These are phyloP conservation scores for Candida alai DNA, from an alignment of 805 yeast genomes.

Conservation along the genomic window DNA sequence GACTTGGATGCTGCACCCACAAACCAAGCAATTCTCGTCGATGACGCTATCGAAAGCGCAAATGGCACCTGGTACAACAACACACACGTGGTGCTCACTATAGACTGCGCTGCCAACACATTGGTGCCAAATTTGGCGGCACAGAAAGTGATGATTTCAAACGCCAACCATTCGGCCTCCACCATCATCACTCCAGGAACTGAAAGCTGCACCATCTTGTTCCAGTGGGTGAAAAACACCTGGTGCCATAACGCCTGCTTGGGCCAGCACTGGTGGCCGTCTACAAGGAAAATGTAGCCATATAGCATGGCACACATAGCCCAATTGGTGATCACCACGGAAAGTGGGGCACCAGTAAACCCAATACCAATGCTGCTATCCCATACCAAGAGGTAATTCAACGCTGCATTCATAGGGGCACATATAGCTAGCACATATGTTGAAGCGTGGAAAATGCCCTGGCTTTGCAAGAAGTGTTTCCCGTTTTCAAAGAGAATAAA, in stretches of 20 bases:
- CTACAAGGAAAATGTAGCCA: slow-evolving; percentile 40
- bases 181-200: slow-evolving; percentile 76
- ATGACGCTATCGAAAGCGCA: slow-evolving; percentile 70
- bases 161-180: slow-evolving; percentile 74
- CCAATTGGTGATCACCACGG: slow-evolving; percentile 69
- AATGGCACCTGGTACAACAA: slow-evolving; percentile 71
- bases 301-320: slow-evolving; percentile 59
- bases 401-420: slow-evolving; percentile 68
- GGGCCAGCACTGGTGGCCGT: slow-evolving; percentile 47
- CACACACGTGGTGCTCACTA: slow-evolving; percentile 64
- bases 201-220: slow-evolving; percentile 57
- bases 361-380: slow-evolving; percentile 52
- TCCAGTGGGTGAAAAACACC: slow-evolving; percentile 51
- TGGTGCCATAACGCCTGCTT: slow-evolving; percentile 19
- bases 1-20: slow-evolving; percentile 59
- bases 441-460: slow-evolving; percentile 77
- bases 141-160: slow-evolving; percentile 66
- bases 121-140: slow-evolving; percentile 67
- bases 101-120: slow-evolving; percentile 70
- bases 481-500: slow-evolving; percentile 68
- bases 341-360: slow-evolving; percentile 72
- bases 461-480: slow-evolving; percentile 71
- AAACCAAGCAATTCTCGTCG: slow-evolving; percentile 74
- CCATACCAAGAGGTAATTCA: slow-evolving; percentile 74
- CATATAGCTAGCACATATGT: slow-evolving; percentile 66